Evolutionary conservation across 208 protist species (phyloP).

Genomic region (Novymonas esmeraldas): DNA sequence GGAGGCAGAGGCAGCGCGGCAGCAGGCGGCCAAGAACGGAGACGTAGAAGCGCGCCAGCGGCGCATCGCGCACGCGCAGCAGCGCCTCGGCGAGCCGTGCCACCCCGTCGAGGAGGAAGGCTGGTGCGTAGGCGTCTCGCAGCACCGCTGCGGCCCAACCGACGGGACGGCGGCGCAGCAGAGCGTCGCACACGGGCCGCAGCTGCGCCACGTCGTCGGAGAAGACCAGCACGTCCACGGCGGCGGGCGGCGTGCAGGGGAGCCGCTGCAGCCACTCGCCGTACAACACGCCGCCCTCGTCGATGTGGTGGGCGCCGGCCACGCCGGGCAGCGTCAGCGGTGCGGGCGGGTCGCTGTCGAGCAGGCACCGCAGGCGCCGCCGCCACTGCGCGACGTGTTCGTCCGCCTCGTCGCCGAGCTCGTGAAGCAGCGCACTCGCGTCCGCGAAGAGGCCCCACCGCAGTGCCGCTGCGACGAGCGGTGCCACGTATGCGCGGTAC

Average conservation of each 20-base stretch:
- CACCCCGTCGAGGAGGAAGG: slow-evolving; percentile 39
- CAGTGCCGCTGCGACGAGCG: slow-evolving; percentile 21
- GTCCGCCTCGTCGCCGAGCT: slow-evolving; percentile 15
- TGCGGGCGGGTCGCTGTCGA: background rate
- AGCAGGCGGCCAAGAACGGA: slow-evolving; percentile 39
- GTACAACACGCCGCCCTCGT: slow-evolving; percentile 4
- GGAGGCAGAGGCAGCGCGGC: slow-evolving; percentile 36
- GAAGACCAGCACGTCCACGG: slow-evolving; percentile 31
- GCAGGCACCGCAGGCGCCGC: slow-evolving; percentile 11
- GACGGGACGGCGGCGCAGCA: slow-evolving; percentile 31
- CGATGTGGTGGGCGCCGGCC: no score
- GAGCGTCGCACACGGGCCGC: slow-evolving; percentile 35
- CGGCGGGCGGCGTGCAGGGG: slow-evolving; percentile 6
- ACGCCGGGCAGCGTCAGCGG: no score
- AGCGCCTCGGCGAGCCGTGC: slow-evolving; percentile 24
- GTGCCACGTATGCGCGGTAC: slow-evolving; percentile 13
- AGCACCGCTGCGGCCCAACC: slow-evolving; percentile 38
- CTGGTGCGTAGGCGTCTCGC: slow-evolving; percentile 39
- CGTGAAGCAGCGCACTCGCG: slow-evolving; percentile 32
- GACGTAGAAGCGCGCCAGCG: slow-evolving; percentile 61
- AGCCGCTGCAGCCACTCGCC: slow-evolving; percentile 9
- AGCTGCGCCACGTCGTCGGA: slow-evolving; percentile 23
- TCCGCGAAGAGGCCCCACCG: slow-evolving; percentile 16
- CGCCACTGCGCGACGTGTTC: slow-evolving; percentile 19
- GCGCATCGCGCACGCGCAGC: slow-evolving; percentile 47